Evolutionary conservation across 768 basidiomycete genomes (phyloP), one percentile per base, ranked within the genome.

Genomic region (Leccinum olivaceopallidum): DNA sequence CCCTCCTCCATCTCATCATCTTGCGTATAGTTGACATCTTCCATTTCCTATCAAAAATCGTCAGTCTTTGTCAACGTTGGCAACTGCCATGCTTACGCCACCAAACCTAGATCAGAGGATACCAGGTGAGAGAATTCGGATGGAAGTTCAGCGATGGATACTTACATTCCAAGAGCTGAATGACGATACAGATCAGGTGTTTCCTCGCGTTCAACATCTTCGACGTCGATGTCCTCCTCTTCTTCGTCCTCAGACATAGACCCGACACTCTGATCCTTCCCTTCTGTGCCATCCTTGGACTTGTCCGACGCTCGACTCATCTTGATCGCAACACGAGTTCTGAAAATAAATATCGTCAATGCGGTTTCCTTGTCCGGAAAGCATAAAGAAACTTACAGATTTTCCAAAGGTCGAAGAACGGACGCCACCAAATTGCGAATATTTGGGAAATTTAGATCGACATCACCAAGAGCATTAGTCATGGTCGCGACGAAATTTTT

Each of bases 271-370:
- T 82, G 75, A 53, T 74, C 55, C 65, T 75, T 71, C 24, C 81
- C 81, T 28, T 85, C 86, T 12, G 75, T 65, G 24, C 71, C 70
- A 24, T 86, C 88, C 68, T 90, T 90, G 48, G 67, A 75, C 74
- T 87, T 91, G 52, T 82, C 83, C 14, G 87, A 83, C 9, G 87
- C 80, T 47, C 89, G 85, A 53, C 94, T 96, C 92, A 98, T 95
- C 76, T 96, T 98, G 76, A 97, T 98, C n/a, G 96, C 95, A 57
- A 95, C 82, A 73, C 96, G 97, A 18, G 97, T 92, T 55, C 94
- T 96, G 62, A 20, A 58, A 59, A 62, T 63, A 51, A 59, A 62
- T 63, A 51, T 53, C 39, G 50, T 71, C 12, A 65, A 51, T 52
- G n/a, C 54, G 4, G 26, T 30, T 24, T 26, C 36, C 6, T 16